Percentiles rank a stretch among this genome's conserved stretches.
Evolutionary conservation across 495 filamentous ascomycete genomes (phyloP).

Genomic region (Trichoderma virens): DNA sequence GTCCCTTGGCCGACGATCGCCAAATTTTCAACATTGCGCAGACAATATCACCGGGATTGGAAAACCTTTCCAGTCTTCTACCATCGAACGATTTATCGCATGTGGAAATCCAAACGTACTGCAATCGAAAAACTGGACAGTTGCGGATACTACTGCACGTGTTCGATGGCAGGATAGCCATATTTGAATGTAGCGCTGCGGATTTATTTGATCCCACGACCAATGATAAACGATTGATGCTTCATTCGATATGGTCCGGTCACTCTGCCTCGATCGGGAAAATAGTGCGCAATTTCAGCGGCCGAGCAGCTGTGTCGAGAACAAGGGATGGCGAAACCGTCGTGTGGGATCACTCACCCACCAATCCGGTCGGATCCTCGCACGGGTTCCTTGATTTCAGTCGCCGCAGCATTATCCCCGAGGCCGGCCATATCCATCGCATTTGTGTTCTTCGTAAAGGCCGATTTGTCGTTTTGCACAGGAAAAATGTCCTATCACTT

Average conservation of each 20-base stretch:
- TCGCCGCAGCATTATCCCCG: constrained; percentile 62
- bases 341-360: constrained; percentile 65
- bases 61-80: constrained; percentile 45
- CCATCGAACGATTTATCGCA: constrained; percentile 40
- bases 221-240: constrained; percentile 50
- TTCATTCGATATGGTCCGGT: constrained; percentile 67
- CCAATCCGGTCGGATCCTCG: constrained; percentile 29
- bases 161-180: constrained; percentile 78
- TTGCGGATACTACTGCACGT: constrained; percentile 76
- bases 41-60: constrained; percentile 55
- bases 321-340: constrained; percentile 72
- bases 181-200: constrained; percentile 72
- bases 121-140: constrained; percentile 49
- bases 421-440: constrained; percentile 70
- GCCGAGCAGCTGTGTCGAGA: constrained; percentile 70
- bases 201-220: constrained; percentile 73
- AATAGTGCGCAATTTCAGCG: constrained; percentile 74
- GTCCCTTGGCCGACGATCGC: constrained; percentile 56
- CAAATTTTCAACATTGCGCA: constrained; percentile 86
- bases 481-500: constrained; percentile 64
- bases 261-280: constrained; percentile 76
- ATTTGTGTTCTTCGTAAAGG: constrained; percentile 69
- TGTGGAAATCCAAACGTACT: constrained; percentile 68
- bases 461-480: constrained; percentile 73
- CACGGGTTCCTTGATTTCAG: constrained; percentile 28